Percentiles rank a stretch among this genome's conserved stretches.
Conservation (phyloP, 441 rosid genomes). For the Lepidium campestre region DNA sequence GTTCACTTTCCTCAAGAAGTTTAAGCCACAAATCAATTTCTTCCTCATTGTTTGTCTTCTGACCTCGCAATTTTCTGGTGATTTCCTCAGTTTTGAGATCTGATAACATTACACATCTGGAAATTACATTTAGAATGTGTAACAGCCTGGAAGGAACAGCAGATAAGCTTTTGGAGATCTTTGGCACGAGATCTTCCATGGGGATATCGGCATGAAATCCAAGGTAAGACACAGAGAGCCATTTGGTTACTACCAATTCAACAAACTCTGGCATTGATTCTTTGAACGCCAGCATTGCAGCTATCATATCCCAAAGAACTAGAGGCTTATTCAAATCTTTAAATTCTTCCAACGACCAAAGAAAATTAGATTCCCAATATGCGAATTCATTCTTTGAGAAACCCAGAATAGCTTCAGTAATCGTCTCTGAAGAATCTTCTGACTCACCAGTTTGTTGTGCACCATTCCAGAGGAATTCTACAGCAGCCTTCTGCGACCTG, state of each 20-base stretch:
- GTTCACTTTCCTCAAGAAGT: slow-evolving; percentile 61
- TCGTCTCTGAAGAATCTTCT: slow-evolving; percentile 28
- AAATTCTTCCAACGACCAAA: slow-evolving; percentile 62
- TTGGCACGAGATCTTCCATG: slow-evolving; percentile 39
- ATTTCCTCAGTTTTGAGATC: slow-evolving; percentile 54
- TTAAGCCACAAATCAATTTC: slow-evolving; percentile 55
- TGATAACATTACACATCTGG: slow-evolving; percentile 57
- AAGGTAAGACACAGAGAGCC: slow-evolving; percentile 52
- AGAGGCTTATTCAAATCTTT: slow-evolving; percentile 49
- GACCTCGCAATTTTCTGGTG: slow-evolving; percentile 34
- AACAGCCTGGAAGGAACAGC: slow-evolving; percentile 54
- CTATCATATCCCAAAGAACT: slow-evolving; percentile 74
- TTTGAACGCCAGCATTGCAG: slow-evolving; percentile 72
- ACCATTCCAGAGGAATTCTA: slow-evolving; percentile 89
- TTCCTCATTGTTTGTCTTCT: slow-evolving; percentile 21
- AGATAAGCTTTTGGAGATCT: slow-evolving; percentile 36
- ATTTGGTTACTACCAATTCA: slow-evolving; percentile 50
- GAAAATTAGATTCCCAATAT: slow-evolving; percentile 63
- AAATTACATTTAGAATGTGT: slow-evolving; percentile 69
- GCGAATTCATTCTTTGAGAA: slow-evolving; percentile 46
- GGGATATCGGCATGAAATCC: slow-evolving; percentile 39
- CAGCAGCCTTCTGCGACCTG: slow-evolving; percentile 83
- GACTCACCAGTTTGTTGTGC: slow-evolving; percentile 49
- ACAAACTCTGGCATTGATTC: slow-evolving; percentile 51
- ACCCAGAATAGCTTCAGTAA: slow-evolving; percentile 39